Evolutionary conservation across 225 moss, liverwort and hornwort species (phyloP), one percentile per base, ranked within the genome.

Genomic region (Asterella californica): DNA sequence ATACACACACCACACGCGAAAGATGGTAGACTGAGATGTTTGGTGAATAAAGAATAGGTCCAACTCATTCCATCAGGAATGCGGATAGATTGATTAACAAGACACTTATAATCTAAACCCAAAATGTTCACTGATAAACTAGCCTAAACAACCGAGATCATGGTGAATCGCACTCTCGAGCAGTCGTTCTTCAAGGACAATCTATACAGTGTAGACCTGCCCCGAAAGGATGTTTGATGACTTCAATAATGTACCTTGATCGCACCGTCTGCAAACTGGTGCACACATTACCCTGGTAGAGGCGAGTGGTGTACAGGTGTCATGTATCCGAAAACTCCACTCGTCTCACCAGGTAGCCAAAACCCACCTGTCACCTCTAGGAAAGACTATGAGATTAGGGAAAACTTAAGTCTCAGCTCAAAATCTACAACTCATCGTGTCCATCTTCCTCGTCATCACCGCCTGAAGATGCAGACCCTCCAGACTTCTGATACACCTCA

Each of bases 401-500:
- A 25, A 19, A 52, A 64, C 21, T 53, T 30, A 25, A 15, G 42
- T 15, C 36, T 34, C 15, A 37, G 46, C 30, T 70, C 6, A 21
- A 76, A 82, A 80, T 75, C 79, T 90, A 89, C 75, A 90, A 84
- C 46, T 90, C 87, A 47, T 90, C 89, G 22, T 90, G 87, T 10
- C 76, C 82, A 0, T 87, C 87, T 4, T 87, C 84, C 0, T 89
- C 87, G 4, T 80, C 84, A 0, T 90, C 87, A 27, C 70, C 79
- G 0, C 80, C 62, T 1, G 82, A 4, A 11, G 69, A 49, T 45
- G 66, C 50, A 4, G 74, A 21, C 10, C 72, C 87, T 59, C 88
- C 88, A 6, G 85, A 22, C n/a, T 90, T 87, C 29, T 90, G 85
- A 21, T 90, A 90, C 12, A 87, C 85, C 76, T 90, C 87, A 0